phyloP scores from a whole-genome alignment of 2,329 filamentous ascomycete genomes.

The Xylariales sp. region DNA sequence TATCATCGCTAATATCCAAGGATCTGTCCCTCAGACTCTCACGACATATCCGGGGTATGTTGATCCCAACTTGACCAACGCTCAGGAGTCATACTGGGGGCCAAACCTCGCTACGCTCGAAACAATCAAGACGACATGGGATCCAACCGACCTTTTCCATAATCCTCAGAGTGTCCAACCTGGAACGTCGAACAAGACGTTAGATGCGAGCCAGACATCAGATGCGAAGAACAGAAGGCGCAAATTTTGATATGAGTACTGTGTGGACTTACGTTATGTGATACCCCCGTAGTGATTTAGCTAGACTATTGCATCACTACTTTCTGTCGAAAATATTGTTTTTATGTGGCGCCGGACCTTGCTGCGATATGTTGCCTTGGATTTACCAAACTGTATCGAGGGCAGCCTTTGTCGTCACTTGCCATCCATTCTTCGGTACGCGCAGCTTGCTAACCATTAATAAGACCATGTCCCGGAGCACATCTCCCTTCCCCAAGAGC shows the following conservation, averaged over 20 bases:
- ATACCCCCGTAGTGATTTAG: too few species aligned
- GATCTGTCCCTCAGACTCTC: constrained; percentile 31
- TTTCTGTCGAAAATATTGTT: too few species aligned
- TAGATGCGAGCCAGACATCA: constrained; percentile 8
- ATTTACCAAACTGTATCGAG: too few species aligned
- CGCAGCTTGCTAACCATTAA: too few species aligned
- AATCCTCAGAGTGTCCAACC: constrained; percentile 53
- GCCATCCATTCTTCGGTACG: too few species aligned
- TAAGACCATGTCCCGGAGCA: too few species aligned
- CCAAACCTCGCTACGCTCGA: constrained; percentile 43
- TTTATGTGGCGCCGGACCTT: too few species aligned
- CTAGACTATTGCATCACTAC: too few species aligned
- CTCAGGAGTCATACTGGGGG: constrained; percentile 52
- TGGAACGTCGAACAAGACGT: too few species aligned
- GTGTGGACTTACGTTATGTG: too few species aligned
- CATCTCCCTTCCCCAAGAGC: neutral
- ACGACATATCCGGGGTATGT: constrained; percentile 62
- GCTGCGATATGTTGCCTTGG: too few species aligned
- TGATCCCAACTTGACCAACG: constrained; percentile 43
- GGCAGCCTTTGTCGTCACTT: too few species aligned
- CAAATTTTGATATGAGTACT: neutral
- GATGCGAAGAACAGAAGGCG: constrained; percentile 1
- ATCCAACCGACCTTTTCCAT: constrained; percentile 50
- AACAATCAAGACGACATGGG: constrained; percentile 46
- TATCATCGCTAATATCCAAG: constrained; percentile 41